Evolutionary conservation across 768 basidiomycete species (phyloP), one percentile per base, ranked within the genome.

Genomic region (Pulveroboletus frians): DNA sequence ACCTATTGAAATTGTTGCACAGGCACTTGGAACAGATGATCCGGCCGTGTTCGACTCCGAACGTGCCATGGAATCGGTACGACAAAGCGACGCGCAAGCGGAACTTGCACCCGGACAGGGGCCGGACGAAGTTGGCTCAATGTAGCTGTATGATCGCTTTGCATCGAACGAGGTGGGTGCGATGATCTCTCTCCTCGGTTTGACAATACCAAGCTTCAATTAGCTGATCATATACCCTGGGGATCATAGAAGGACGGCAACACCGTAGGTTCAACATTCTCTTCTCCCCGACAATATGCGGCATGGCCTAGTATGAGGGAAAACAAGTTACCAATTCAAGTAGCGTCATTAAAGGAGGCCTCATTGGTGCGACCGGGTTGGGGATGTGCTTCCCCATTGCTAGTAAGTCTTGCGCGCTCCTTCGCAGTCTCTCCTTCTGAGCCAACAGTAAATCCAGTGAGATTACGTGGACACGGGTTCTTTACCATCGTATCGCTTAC

Each of bases 61-160:
- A 20, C 84, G 82, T 52, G 76, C 85, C 0, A 88, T 92, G 77
- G 81, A 90, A 47, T 70, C 88, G 5, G 78, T 85, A 92, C 91
- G 88, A 76, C 83, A 3, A 81, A 83, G 58, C 66, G 67, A 21
- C 78, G 77, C 41, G 81, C 72, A 83, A 35, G 87, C 88, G 10
- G 85, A 85, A 0, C 83, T 89, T 58, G 69, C 68, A 5, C 71
- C 75, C 2, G 82, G 81, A 1, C 63, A 80, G 56, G 85, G 71
- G 13, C 71, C 85, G 34, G 81, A 88, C 50, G 74, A 85, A 51
- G 81, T 92, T n/a, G 85, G n/a, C n/a, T n/a, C n/a, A n/a, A n/a
- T n/a, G n/a, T n/a, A n/a, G n/a, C n/a, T n/a, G n/a, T n/a, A 92
- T 51, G 88, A 92, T 58, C 91, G 89, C 60, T 92, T 90, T 67